Base-by-base conservation (phyloP, 495 filamentous ascomycete genomes). In the Penicillium argentinense region DNA sequence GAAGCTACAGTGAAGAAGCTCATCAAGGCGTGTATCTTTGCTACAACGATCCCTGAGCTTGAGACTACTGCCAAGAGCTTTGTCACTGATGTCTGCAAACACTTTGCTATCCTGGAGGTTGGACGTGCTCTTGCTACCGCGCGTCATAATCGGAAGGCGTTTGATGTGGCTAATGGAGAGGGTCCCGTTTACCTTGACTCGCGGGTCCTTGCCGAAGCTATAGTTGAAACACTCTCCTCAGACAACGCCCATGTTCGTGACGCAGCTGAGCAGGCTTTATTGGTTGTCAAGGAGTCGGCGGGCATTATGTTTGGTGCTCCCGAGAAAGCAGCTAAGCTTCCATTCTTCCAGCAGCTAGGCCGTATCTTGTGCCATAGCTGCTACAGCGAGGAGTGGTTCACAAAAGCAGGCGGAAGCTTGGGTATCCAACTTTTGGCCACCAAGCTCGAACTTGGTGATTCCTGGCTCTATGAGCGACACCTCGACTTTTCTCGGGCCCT, bases 351-450 rank as follows among this genome's bases (percentile, higher is more conserved):
- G 48, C 84, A 90, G 57, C 71, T 97, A 9, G 81, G 84, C 16
- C 84, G 82, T 45, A 79, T 82, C 0, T 96, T 97, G 67, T 90
- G 87, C 53, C 95, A 99, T 63, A 87, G 87, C 50, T 99, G 95
- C 60, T 87, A 96, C 48, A 89, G 91, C 53, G 91, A 97, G 61
- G 91, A 97, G 51, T 99, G 95, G 95, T 97, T 91, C 58, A 88
- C 89, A 11, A 99, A 99, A 59, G 83, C 89, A 14, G 92, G 91
- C 46, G 95, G 95, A 12, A 89, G 87, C 27, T 65, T 92, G 16
- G 95, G 95, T 34, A 96, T 99, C 45, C 83, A 89, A 51, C 76
- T 91, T 30, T 72, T 96, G 39, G 80, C 87, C 3, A 88, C 84
- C 11, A 82, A 89, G 55, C 63, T 97, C 37, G 83, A 90, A 40